These are phyloP conservation scores for Rhodotorula toruloides DNA, from an alignment of 768 basidiomycete genomes.

Conservation along the genomic window DNA sequence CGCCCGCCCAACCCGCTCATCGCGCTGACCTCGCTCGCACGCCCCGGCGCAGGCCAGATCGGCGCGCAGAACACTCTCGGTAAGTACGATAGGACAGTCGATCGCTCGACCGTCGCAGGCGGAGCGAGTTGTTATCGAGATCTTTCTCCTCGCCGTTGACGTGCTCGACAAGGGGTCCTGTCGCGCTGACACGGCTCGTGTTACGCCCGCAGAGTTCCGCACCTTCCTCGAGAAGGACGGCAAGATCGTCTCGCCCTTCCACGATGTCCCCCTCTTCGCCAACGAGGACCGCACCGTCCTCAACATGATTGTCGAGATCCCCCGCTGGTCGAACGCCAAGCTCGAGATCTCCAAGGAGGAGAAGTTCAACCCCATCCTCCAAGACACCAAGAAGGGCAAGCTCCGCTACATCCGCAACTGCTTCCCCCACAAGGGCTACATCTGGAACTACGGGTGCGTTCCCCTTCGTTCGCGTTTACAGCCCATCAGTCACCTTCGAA, in stretches of 20 bases:
- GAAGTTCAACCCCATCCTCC: slow-evolving; percentile 99
- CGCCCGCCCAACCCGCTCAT: slow-evolving; percentile 5
- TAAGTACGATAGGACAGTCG: too few relatives aligned
- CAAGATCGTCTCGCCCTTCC: slow-evolving; percentile 76
- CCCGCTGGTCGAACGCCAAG: slow-evolving; percentile 99
- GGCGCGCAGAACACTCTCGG: slow-evolving; percentile 91
- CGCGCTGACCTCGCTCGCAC: background rate
- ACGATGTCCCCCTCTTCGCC: slow-evolving; percentile 94
- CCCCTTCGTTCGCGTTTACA: background rate
- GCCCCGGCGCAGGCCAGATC: slow-evolving; percentile 57
- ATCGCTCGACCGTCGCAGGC: too few relatives aligned
- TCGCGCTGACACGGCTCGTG: background rate
- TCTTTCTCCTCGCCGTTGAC: background rate
- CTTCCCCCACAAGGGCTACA: slow-evolving; percentile 98
- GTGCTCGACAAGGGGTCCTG: slow-evolving; percentile 39
- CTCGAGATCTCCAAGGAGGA: slow-evolving; percentile 99
- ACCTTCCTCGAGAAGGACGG: slow-evolving; percentile 88
- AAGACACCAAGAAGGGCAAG: slow-evolving; percentile 95
- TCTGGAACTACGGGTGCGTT: slow-evolving; percentile 80
- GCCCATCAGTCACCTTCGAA: background rate
- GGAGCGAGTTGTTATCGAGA: too few relatives aligned
- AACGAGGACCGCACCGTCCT: slow-evolving; percentile 90
- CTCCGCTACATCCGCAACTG: slow-evolving; percentile 98
- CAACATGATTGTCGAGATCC: slow-evolving; percentile 97
- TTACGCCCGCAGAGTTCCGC: slow-evolving; percentile 79